Evolutionary conservation across 2,329 filamentous ascomycete species (phyloP), one percentile per base, ranked within the genome.

Genomic region (Aspergillus clavatus): DNA sequence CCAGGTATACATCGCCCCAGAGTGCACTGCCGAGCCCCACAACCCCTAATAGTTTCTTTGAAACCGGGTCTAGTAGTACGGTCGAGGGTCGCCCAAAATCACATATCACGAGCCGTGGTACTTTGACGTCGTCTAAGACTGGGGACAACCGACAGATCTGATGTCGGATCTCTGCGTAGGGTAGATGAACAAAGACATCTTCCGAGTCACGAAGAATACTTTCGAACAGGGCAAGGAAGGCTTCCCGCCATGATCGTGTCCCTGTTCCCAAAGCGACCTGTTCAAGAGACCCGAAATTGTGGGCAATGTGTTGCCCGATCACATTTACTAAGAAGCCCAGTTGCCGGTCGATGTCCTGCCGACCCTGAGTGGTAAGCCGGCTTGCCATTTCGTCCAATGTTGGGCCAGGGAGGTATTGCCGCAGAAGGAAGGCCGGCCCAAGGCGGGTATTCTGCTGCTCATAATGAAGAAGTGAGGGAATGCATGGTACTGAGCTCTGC

Each of bases 1-100:
- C 73, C 70, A 81, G 72, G 48, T 75, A 66, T 7, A 74, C 63
- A 58, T 82, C 79, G 1, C 79, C 79, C 77, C 78, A 81, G 3
- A 80, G 56, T 11, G 74, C 72, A 42, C 70, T 73, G 7, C 75
- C 73, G 46, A 77, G 77, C 45, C 78, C 78, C 10, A 77, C 59
- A 8, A 81, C 54, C 1, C 77, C 78, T 1, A 69, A 71, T 7
- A 81, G 53, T 31, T 70, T 62, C 48, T 71, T 74, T 1, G 70
- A 74, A 8, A 61, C 58, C 26, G 72, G 68, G 46, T 81, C 70
- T 23, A 82, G 55, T 8, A 81, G 61, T 4, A 81, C 69, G 45
- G 79, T 76, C 7, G 71, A 68, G 8, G 72, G 67, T 27, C 70
- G 65, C 12, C 74, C 73, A 31, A 75, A 66, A 41, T 77, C 68